Evolutionary conservation across 2,329 filamentous ascomycete species (phyloP).

Genomic region (Mariannaea sp.): DNA sequence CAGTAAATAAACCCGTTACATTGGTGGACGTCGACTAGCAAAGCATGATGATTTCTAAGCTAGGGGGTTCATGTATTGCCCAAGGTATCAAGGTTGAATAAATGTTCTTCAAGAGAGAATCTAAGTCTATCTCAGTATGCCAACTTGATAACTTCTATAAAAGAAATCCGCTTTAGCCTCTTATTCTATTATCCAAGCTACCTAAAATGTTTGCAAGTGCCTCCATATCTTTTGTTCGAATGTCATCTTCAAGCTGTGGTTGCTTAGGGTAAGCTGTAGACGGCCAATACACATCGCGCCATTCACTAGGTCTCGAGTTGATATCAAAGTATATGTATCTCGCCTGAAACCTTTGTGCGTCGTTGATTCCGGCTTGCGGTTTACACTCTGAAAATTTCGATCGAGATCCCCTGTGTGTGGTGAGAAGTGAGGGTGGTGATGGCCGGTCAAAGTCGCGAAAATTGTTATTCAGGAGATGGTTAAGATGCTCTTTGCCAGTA

Average conservation of each 20-base stretch:
- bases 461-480: conserved; percentile 5
- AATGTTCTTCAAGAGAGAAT: no score
- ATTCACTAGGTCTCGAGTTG: background rate
- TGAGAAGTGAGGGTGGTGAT: background rate
- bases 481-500: background rate
- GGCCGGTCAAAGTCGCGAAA: conserved; percentile 11
- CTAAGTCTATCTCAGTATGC: no score
- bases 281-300: conserved; percentile 11
- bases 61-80: no score
- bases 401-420: background rate
- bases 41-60: no score
- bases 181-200: background rate
- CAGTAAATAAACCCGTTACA: no score
- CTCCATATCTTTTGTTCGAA: background rate
- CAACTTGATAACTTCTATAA: no score
- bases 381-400: background rate
- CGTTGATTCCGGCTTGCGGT: background rate
- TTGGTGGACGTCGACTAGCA: no score
- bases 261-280: background rate
- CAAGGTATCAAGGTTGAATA: no score
- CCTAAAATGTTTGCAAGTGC: background rate
- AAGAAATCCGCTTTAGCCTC: no score
- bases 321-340: conserved; percentile 14
- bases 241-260: background rate
- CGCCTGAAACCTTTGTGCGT: conserved; percentile 2